Conservation (phyloP, 805 yeast species). For the Starmerella apicola region DNA sequence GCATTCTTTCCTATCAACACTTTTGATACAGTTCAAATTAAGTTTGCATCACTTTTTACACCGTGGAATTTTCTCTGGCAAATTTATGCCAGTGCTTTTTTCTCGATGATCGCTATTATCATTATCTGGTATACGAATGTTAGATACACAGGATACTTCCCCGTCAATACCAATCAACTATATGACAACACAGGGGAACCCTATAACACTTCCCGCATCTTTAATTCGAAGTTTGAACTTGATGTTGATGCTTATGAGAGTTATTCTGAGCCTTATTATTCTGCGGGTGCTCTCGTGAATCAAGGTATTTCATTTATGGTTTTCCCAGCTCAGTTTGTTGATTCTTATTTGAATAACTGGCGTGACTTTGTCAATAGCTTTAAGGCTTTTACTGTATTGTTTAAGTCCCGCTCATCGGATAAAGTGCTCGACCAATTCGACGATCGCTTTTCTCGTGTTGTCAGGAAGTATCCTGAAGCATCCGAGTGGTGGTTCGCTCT, state of each 20-base stretch:
- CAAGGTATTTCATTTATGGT: constrained; percentile 47
- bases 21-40: constrained; percentile 37
- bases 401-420: constrained; percentile 9
- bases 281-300: constrained; percentile 47
- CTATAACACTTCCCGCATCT: constrained; percentile 37
- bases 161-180: constrained; percentile 36
- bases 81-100: constrained; percentile 37
- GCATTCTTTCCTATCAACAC: constrained; percentile 42
- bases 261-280: constrained; percentile 57
- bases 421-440: constrained; percentile 27
- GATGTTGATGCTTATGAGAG: constrained; percentile 37
- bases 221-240: constrained; percentile 31
- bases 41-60: constrained; percentile 29
- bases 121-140: constrained; percentile 33
- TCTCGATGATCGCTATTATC: constrained; percentile 34
- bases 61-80: constrained; percentile 29
- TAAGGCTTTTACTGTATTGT: neutral
- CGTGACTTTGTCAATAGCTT: constrained; percentile 13
- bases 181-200: constrained; percentile 41
- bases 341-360: constrained; percentile 22
- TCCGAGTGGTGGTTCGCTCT: constrained; percentile 43
- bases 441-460: constrained; percentile 48
- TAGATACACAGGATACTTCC: constrained; percentile 31
- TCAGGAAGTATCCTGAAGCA: constrained; percentile 45
- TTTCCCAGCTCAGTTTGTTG: constrained; percentile 44